Conservation (phyloP, 192 early-diverging fungal species). For the Linnemannia hyalina region DNA sequence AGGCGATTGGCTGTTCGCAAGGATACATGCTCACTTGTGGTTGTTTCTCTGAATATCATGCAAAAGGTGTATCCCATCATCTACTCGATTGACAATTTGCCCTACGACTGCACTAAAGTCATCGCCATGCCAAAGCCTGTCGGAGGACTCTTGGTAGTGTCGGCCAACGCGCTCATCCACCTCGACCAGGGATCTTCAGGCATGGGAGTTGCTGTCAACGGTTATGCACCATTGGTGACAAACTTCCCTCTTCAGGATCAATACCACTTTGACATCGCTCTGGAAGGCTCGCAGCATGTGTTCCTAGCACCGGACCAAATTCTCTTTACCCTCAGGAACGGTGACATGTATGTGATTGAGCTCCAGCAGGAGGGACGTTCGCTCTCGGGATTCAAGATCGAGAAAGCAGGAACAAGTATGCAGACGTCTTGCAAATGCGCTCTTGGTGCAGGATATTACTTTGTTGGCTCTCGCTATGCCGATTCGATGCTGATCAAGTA, state of each 20-base stretch:
- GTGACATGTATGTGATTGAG: slow-evolving; percentile 79
- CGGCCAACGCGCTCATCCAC: slow-evolving; percentile 85
- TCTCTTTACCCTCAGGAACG: slow-evolving; percentile 78
- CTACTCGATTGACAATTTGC: slow-evolving; percentile 80
- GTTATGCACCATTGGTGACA: slow-evolving; percentile 67
- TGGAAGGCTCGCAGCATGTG: slow-evolving; percentile 76
- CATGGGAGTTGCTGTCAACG: slow-evolving; percentile 80
- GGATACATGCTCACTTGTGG: slow-evolving; percentile 82
- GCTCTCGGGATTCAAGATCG: slow-evolving; percentile 78
- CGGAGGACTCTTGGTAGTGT: slow-evolving; percentile 87
- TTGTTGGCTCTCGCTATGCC: slow-evolving; percentile 75
- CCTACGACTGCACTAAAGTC: slow-evolving; percentile 83
- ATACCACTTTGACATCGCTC: slow-evolving; percentile 73
- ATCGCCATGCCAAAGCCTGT: slow-evolving; percentile 85
- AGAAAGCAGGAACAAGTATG: slow-evolving; percentile 61
- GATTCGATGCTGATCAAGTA: slow-evolving; percentile 82
- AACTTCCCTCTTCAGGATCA: slow-evolving; percentile 62
- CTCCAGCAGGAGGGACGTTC: slow-evolving; percentile 83
- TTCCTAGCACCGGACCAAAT: slow-evolving; percentile 81
- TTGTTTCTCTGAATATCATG: slow-evolving; percentile 88
- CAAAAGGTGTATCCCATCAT: slow-evolving; percentile 86
- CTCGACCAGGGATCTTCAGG: slow-evolving; percentile 88
- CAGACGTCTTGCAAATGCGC: slow-evolving; percentile 66
- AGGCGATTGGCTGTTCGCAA: slow-evolving; percentile 73
- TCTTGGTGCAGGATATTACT: slow-evolving; percentile 70